phyloP scores from a whole-genome alignment of 2,329 filamentous ascomycete genomes.

The Aspergillus fijiensis region DNA sequence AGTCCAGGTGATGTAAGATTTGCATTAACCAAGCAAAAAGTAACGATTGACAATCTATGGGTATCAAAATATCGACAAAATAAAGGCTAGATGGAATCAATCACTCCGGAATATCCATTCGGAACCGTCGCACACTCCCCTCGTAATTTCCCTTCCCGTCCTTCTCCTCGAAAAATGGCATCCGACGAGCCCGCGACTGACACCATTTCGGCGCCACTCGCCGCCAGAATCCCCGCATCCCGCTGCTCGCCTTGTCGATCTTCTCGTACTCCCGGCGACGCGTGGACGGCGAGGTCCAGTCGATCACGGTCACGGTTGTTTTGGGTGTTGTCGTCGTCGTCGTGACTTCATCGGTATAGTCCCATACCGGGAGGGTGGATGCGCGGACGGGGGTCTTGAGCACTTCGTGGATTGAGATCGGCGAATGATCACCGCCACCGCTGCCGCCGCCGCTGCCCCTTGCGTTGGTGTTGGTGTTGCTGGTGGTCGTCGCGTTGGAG shows the following conservation, averaged over 20 bases:
- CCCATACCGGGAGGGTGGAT: background rate
- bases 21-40: background rate
- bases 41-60: constrained; percentile 6
- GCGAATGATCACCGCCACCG: background rate
- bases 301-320: constrained; percentile 43
- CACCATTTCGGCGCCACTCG: constrained; percentile 44
- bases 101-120: constrained; percentile 45
- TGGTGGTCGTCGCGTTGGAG: background rate
- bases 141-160: constrained; percentile 40
- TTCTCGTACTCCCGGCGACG: constrained; percentile 52
- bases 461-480: constrained; percentile 8
- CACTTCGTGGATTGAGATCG: constrained; percentile 11
- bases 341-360: background rate
- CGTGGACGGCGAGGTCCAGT: constrained; percentile 48
- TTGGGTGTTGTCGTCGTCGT: constrained; percentile 12
- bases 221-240: constrained; percentile 44
- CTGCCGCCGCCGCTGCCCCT: no score
- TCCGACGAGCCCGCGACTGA: constrained; percentile 32
- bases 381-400: background rate
- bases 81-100: background rate
- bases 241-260: constrained; percentile 49
- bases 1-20: no score
- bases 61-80: constrained; percentile 3
- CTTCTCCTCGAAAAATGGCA: constrained; percentile 45
- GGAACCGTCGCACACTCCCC: constrained; percentile 47